phyloP scores from a whole-genome alignment of 2,329 filamentous ascomycete genomes.

The Ramichloridium luteum region DNA sequence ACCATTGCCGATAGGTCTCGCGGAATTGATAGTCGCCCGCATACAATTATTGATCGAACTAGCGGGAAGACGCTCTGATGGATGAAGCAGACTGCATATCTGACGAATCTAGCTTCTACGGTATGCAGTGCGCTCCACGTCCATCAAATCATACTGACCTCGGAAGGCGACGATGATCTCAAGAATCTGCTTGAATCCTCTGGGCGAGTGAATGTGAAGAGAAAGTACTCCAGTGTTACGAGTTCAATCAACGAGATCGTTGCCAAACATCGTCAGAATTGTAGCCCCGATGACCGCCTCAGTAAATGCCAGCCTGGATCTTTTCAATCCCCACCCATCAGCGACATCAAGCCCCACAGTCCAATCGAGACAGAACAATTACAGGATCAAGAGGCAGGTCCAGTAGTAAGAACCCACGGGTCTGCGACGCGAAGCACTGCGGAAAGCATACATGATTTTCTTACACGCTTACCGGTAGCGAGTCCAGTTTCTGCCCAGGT shows the following conservation, averaged over 20 bases:
- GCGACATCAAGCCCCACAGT: constrained; percentile 1
- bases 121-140: constrained; percentile 18
- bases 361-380: not conserved
- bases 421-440: constrained; percentile 12
- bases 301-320: not conserved
- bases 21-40: no score
- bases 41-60: no score
- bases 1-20: no score
- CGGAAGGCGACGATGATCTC: constrained; percentile 8
- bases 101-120: constrained; percentile 36
- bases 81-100: constrained; percentile 14
- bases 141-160: not conserved
- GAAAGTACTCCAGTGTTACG: no score
- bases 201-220: not conserved
- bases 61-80: no score
- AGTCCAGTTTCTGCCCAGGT: constrained; percentile 39
- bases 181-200: constrained; percentile 4
- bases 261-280: not conserved
- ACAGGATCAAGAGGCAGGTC: not conserved
- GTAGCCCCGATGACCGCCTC: not conserved
- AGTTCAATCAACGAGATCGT: no score
- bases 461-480: constrained; percentile 55
- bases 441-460: constrained; percentile 54
- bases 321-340: not conserved
- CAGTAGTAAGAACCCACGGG: not conserved